Base-by-base conservation (phyloP, 768 basidiomycete species). In the Termitomyces bulborhizus region DNA sequence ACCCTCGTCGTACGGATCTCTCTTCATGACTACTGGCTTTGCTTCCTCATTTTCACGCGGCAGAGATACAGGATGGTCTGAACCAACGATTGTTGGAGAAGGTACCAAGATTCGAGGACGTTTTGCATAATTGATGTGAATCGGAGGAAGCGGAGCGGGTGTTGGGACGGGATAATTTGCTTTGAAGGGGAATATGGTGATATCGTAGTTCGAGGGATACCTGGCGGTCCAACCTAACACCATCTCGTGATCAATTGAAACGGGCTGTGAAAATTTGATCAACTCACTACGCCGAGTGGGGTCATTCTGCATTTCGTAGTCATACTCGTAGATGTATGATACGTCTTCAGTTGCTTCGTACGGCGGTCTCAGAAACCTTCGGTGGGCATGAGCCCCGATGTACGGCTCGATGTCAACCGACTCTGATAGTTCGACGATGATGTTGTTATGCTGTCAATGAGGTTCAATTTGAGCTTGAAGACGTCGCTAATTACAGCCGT, bases 261-360 rank as follows among this genome's bases (percentile, higher is more conserved):
- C 2, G 12, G 9, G 3, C 21, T 1, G 11, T 18, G 18, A 11
- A 2, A 21, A 6, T 34, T 36, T 24, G 9, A 55, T 18, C 16
- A 34, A 51, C 51, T 40, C 15, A 63, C 66, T 63, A 34, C 57
- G 63, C 12, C 59, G 57, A 3, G 57, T 49, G 18, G 71, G 71
- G 49, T 68, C 58, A 26, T 65, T 60, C 31, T 62, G 64, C 1
- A 53, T 60, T 36, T 56, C 57, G 31, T 68, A 67, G 12, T 64
- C 61, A 40, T 70, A 73, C 47, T 71, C 69, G 29, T 73, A 73
- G 6, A 73, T 56, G 39, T 61, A 63, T 12, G 69, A 69, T 2
- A 60, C 54, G 6, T 49, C 51, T 1, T 50, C 36, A 8, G 57
- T 56, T 9, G 26, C 50, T 5, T 54, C 56, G 34, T 27, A 57